A percentile compares a stretch with the other conserved stretches of the same genome.
These are phyloP conservation scores for Chloris gayana DNA, from an alignment of 176 grass and related monocot species.

Conservation along the genomic window DNA sequence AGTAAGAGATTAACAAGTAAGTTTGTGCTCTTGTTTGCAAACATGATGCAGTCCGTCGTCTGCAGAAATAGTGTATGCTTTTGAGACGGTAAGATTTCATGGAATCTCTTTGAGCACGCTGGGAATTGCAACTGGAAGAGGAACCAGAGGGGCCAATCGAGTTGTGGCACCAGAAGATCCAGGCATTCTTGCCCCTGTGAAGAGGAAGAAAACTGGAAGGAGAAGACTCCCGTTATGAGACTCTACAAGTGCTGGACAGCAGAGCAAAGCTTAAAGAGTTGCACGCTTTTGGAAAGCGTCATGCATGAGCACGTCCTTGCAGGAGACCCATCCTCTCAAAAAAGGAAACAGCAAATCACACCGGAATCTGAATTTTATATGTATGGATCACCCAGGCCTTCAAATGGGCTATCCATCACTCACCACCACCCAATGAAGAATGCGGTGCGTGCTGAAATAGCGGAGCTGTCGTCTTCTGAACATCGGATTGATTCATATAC, in stretches of 20 bases:
- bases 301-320: constrained; percentile 24
- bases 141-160: background rate
- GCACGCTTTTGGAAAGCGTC: constrained; percentile 35
- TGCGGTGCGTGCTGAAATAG: constrained; percentile 1
- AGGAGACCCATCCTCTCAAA: constrained; percentile 7
- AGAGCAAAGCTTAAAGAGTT: constrained; percentile 23
- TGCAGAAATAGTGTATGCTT: background rate
- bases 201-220: constrained; percentile 8
- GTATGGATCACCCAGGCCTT: background rate
- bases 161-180: constrained; percentile 19
- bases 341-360: constrained; percentile 38
- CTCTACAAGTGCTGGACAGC: constrained; percentile 39
- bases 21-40: background rate
- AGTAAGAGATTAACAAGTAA: background rate
- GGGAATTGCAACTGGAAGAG: background rate
- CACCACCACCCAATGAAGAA: constrained; percentile 33
- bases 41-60: background rate
- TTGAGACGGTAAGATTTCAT: background rate
- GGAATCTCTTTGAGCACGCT: background rate
- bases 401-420: constrained; percentile 20
- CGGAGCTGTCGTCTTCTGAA: constrained; percentile 10
- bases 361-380: constrained; percentile 30
- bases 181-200: background rate
- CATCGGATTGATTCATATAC: constrained; percentile 30
- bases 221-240: constrained; percentile 23